Base-by-base conservation (phyloP, 2,329 filamentous ascomycete species). In the Cercospora berteroae region DNA sequence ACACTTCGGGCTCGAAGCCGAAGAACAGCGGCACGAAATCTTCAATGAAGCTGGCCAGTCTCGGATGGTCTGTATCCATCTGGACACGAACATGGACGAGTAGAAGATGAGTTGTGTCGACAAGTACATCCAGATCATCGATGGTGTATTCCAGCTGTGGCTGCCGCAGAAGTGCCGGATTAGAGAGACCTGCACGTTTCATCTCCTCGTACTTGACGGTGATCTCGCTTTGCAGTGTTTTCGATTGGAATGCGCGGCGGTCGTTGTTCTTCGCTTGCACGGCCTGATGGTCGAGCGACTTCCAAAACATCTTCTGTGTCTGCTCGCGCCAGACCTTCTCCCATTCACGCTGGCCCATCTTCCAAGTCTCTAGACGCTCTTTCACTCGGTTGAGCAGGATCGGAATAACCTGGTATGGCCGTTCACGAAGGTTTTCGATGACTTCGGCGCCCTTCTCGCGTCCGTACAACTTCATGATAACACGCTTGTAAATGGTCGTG, bases 311-410 rank as follows among this genome's bases (percentile, higher is more conserved):
- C 75, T 91, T 90, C 77, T 96, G 91, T 25, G 94, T 98, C 81
- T 98, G 95, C 60, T 93, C 90, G 70, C 95, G 93, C 95, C 95
- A 99, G 7, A 99, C 93, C 80, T 97, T 97, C 79, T 98, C 94
- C 95, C 95, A 99, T 78, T 99, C 96, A 33, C 95, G 92, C 84
- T 92, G 94, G 5, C 93, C 94, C 73, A 96, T 94, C 71, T 96
- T 93, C 95, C 95, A 99, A 75, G 98, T 94, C 79, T 99, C 95
- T 55, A 96, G 90, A 78, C 98, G 97, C 75, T 96, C 92, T 81
- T 98, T 98, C 73, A 99, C 85, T 12, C 95, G 88, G 61, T 92
- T 90, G 68, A 99, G 83, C 29, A 99, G 87, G 42, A 98, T 89
- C 0, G 95, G 95, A 2, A 99, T 88, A 3, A 98, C 94, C 44